A percentile compares a stretch with the other conserved stretches of the same genome.
Evolutionary conservation across 176 grass and related monocot genomes (phyloP).

Genomic region (Pontederia crassipes): DNA sequence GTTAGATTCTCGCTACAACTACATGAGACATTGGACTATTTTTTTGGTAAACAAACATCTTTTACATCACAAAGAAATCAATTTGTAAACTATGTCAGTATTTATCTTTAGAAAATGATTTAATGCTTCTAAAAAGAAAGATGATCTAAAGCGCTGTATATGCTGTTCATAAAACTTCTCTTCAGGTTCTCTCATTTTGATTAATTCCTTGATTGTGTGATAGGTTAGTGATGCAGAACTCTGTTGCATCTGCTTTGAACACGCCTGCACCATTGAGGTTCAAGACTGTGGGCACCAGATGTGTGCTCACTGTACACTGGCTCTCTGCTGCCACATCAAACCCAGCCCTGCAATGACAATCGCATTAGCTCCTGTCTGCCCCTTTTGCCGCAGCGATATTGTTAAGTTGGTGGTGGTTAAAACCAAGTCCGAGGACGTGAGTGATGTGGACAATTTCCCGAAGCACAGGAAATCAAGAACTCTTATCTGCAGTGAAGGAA

Average conservation of each 20-base stretch:
- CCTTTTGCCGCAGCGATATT: conserved; percentile 79
- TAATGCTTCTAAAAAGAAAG: no score
- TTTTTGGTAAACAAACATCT: no score
- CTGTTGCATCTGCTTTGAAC: conserved; percentile 93
- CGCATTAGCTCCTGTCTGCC: conserved; percentile 49
- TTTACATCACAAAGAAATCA: no score
- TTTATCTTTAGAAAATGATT: no score
- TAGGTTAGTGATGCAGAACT: conserved; percentile 40
- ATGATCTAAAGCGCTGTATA: no score
- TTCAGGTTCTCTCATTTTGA: no score
- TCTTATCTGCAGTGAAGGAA: conserved; percentile 33
- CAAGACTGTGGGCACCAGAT: conserved; percentile 86
- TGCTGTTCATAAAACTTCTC: no score
- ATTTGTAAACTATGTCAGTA: no score
- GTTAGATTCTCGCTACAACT: no score
- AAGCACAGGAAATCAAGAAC: conserved; percentile 40
- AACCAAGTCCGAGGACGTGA: neutral
- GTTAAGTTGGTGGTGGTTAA: conserved; percentile 55
- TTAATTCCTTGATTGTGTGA: neutral
- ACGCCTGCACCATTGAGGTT: conserved; percentile 74
- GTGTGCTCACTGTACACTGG: conserved; percentile 75
- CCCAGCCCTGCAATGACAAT: conserved; percentile 50
- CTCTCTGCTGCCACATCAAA: conserved; percentile 85
- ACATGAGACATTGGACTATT: no score
- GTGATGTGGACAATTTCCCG: conserved; percentile 27